phyloP scores from a whole-genome alignment of 306 rosid species.

The Gynostemma pentaphyllum region DNA sequence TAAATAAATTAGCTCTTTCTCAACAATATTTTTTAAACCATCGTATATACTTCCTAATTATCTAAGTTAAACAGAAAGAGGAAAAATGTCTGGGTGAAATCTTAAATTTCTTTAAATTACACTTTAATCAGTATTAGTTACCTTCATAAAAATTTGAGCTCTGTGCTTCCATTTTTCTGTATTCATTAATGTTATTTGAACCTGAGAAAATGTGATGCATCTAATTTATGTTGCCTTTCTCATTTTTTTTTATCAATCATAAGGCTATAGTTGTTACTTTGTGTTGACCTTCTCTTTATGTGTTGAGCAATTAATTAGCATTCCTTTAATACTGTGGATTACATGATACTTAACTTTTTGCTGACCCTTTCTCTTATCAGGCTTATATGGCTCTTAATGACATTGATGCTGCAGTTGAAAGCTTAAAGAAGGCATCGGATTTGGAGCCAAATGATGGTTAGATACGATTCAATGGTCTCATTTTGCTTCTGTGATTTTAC shows the following conservation, averaged over 20 bases:
- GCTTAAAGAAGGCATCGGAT: constrained; percentile 60
- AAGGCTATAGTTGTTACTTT: neutral
- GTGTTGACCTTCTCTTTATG: neutral
- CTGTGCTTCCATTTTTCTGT: no score
- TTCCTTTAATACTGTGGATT: neutral
- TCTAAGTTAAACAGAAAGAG: neutral
- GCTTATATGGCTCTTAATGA: constrained; percentile 71
- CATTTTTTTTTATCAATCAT: no score
- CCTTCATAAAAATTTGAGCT: no score
- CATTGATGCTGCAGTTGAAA: constrained; percentile 80
- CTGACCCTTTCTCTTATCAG: constrained; percentile 27
- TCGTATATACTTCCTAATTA: neutral
- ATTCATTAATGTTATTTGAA: no score
- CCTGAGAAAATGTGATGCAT: no score
- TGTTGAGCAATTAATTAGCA: neutral
- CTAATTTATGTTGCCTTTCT: no score
- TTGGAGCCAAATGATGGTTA: constrained; percentile 88
- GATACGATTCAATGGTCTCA: constrained; percentile 6
- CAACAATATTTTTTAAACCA: neutral
- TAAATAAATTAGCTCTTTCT: neutral
- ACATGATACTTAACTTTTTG: constrained; percentile 4
- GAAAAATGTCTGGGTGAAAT: neutral
- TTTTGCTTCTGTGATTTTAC: neutral
- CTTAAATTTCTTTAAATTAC: no score
- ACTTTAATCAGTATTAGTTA: neutral